Evolutionary conservation across 169 alveolate species (phyloP).

Genomic region (Plasmodium gonderi): DNA sequence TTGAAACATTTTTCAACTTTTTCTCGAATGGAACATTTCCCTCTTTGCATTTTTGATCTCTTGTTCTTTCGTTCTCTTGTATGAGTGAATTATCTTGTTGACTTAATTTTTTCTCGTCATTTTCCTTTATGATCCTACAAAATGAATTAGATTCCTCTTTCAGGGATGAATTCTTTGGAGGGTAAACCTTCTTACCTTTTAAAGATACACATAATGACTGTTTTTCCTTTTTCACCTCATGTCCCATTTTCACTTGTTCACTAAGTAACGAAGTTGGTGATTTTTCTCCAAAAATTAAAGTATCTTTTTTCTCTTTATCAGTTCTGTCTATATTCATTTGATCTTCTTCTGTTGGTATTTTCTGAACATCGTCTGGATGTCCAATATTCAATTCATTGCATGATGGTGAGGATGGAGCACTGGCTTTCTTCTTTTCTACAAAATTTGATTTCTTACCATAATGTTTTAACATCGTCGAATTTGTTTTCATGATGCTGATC

Average conservation of each 20-base stretch:
- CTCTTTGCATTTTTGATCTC: too few species aligned
- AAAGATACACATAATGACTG: not conserved
- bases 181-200: not conserved
- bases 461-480: not conserved
- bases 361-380: too few species aligned
- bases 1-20: too few species aligned
- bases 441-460: not conserved
- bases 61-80: too few species aligned
- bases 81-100: too few species aligned
- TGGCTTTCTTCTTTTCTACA: not conserved
- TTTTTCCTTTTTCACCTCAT: not conserved
- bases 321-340: not conserved
- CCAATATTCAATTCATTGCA: too few species aligned
- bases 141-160: not conserved
- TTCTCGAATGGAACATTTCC: too few species aligned
- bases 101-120: not conserved
- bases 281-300: not conserved
- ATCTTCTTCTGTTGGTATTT: not conserved
- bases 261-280: not conserved
- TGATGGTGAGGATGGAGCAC: too few species aligned
- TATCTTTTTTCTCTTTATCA: not conserved
- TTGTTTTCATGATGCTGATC: not conserved
- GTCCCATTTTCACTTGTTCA: not conserved
- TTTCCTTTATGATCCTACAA: not conserved
- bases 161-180: not conserved